Evolutionary conservation across 306 rosid genomes (phyloP), one percentile per base, ranked within the genome.

Genomic region (Cucurbita pepo): DNA sequence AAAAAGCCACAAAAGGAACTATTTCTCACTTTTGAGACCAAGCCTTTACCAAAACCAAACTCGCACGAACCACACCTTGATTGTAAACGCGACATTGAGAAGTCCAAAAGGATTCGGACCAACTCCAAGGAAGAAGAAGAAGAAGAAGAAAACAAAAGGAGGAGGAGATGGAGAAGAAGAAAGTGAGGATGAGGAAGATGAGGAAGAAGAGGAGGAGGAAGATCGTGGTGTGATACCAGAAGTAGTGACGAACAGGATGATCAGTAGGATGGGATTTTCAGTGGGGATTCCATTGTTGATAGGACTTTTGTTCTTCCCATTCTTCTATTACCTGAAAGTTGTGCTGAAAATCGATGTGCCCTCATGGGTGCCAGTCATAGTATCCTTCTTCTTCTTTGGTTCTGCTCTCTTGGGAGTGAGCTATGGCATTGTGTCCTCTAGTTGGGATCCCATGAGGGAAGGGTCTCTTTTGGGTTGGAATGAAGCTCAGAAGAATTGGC

Each of bases 361-460:
- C 25, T 83, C 86, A 50, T 90, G 98, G 97, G 93, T 93, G n/a
- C 97, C 98, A 36, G 87, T 90, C 83, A 86, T 87, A 41, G 91
- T 88, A 40, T 93, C 97, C 18, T 90, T 90, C 82, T 63, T 90
- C 61, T 93, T 90, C 90, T 90, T 87, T 77, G 98, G 96, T 30
- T 86, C 98, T 41, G 97, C 97, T 10, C 73, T 93, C n/a, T 74
- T 85, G 50, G 98, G 97, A 5, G 97, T 93, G 55, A 93, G 98
- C 78, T 93, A 93, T 80, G 98, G 97, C 75, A 93, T 90, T 81
- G 98, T 88, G 75, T 93, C 98, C 81, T 81, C 96, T 36, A 90
- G 97, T 63, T 90, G 96, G 96, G 93, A 86, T 76, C 97, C 96
- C 16, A 10, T 82, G 54, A 88, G 90, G 76, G 90, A 83, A 78